These are phyloP conservation scores for Tardiomyces blankii DNA, from an alignment of 1,139 yeast species.

Conservation along the genomic window DNA sequence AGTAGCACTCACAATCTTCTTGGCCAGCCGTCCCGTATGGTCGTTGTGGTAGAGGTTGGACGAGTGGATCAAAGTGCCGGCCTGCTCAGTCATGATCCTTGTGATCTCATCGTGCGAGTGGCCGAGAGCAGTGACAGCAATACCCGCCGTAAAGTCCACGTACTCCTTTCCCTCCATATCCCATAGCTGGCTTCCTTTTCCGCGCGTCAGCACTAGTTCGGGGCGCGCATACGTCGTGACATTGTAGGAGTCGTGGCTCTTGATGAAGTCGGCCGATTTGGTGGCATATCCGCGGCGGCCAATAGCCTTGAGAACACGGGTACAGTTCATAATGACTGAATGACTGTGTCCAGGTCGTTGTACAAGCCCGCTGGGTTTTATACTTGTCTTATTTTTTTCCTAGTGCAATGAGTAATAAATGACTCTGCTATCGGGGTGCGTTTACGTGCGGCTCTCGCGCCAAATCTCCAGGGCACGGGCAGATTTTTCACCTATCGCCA, in stretches of 20 bases:
- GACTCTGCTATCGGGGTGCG: too few species aligned
- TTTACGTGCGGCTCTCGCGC: too few species aligned
- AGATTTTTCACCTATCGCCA: too few species aligned
- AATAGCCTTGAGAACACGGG: not conserved
- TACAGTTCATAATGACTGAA: not conserved
- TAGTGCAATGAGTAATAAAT: not conserved
- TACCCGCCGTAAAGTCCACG: conserved; percentile 89
- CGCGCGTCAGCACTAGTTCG: conserved; percentile 43
- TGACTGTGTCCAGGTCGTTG: not conserved
- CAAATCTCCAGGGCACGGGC: too few species aligned
- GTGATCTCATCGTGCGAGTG: conserved; percentile 71
- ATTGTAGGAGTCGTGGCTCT: conserved; percentile 41
- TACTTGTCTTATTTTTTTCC: not conserved
- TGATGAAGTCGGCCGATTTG: conserved; percentile 24
- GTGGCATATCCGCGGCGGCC: conserved; percentile 1
- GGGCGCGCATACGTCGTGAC: conserved; percentile 82
- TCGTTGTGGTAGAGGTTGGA: conserved; percentile 79
- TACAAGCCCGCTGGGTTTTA: not conserved
- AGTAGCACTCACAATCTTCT: conserved; percentile 60
- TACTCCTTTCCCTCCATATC: conserved; percentile 72
- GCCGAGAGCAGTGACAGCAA: conserved; percentile 93
- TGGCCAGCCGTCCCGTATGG: conserved; percentile 73
- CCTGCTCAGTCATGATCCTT: conserved; percentile 59
- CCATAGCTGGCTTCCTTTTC: conserved; percentile 62
- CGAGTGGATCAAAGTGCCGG: conserved; percentile 63